Base-by-base conservation (phyloP, 352 stramenopile species). In the Phytophthora cajani region DNA sequence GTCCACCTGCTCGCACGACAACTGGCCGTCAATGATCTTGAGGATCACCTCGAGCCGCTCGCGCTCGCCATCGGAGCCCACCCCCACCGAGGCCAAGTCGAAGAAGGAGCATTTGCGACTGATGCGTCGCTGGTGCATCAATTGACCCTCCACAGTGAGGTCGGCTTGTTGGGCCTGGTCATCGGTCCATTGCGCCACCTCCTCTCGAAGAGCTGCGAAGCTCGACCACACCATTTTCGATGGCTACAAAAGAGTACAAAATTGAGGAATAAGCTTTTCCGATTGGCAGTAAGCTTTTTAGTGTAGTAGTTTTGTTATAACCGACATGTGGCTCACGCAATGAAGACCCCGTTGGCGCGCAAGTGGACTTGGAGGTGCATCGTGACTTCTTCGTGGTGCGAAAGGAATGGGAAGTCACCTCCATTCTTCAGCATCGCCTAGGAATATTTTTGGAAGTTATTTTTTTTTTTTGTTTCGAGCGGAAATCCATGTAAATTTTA, bases 361-460 rank as follows among this genome's bases (percentile, higher is more conserved):
- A 93, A 62, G 65, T 91, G 85, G 4, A 93, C 83, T 68, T 91
- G 82, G n/a, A 94, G 59, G 52, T 91, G 75, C 83, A 94, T 88
- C 57, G 82, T 83, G 21, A 92, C 86, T 40, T 94, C 81, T 46
- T 92, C 84, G 25, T 88, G 73, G 27, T 92, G 86, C 25, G 86
- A 92, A 5, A 94, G 66, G 40, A 91, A 94, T 11, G 86, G 84
- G 44, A 92, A 94, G 44, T 87, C 80, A 16, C 82, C 83, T 19
- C 72, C 81, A 19, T 84, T 78, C 55, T 89, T 92, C 64, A 94
- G 72, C 74, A 91, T 75, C 25, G 84, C 84, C 85, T 93, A 30
- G 0, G 50, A 56, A 36, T 61, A 33, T 55, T 8, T 60, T 42
- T 42, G 19, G 7, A 55, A 23, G 11, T 11, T 6, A 55, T 12